Conservation (phyloP, 129 eudicot genomes). For the Glebionis coronaria region DNA sequence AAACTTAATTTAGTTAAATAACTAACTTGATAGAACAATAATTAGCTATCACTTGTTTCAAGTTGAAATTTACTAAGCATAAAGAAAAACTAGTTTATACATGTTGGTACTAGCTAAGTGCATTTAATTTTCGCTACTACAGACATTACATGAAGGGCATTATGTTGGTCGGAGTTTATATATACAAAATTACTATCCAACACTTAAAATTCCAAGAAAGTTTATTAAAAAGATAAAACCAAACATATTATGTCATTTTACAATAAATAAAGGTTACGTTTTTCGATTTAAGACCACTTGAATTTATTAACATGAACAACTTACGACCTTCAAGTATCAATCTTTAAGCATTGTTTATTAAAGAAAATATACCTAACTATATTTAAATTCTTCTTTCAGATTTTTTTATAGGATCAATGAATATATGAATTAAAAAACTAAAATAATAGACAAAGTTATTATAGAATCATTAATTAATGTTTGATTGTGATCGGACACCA, state of each 20-base stretch:
- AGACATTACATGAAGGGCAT: slow-evolving; percentile 13
- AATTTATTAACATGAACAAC: slow-evolving; percentile 21
- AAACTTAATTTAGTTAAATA: too few species aligned
- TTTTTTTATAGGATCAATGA: slow-evolving; percentile 9
- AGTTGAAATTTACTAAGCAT: not conserved
- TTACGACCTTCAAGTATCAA: slow-evolving; percentile 6
- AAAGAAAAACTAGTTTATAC: not conserved
- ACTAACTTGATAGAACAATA: not conserved
- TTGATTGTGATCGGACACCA: slow-evolving; percentile 24
- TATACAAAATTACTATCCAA: not conserved
- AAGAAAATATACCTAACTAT: not conserved
- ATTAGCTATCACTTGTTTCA: not conserved
- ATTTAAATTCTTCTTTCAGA: not conserved
- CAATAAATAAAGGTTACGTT: not conserved
- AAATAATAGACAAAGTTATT: not conserved
- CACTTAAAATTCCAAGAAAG: slow-evolving; percentile 8
- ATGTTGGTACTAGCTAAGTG: not conserved
- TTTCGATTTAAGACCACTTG: slow-evolving; percentile 24
- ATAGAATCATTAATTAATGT: slow-evolving; percentile 12
- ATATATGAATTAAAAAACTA: slow-evolving; percentile 1
- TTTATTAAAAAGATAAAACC: not conserved
- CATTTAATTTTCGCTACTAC: not conserved
- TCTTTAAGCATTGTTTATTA: slow-evolving; percentile 13
- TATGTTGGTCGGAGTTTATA: slow-evolving; percentile 26
- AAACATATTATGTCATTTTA: not conserved